Evolutionary conservation across 1,139 yeast genomes (phyloP).

Genomic region (Yamadazyma buinensis): DNA sequence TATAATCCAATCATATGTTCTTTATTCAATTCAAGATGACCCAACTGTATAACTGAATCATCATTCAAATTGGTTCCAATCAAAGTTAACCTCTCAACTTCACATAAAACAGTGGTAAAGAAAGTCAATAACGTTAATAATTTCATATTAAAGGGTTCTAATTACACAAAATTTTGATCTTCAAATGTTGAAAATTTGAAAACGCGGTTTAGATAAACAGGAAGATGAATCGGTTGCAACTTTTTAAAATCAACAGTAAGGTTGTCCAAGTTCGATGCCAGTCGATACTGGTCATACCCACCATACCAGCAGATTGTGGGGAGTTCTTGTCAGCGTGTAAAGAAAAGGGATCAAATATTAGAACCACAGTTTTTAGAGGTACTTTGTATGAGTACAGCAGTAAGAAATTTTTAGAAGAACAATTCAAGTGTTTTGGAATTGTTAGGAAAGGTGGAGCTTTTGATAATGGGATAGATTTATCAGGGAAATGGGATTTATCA

Average conservation of each 20-base stretch:
- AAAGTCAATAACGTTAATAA: neutral
- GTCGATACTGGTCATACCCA: too few relatives aligned
- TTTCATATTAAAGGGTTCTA: too few relatives aligned
- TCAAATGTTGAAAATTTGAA: too few relatives aligned
- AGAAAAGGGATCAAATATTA: conserved; percentile 17
- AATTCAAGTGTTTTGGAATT: conserved; percentile 41
- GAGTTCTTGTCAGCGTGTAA: conserved; percentile 30
- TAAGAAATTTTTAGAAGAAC: conserved; percentile 40
- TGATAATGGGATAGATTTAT: conserved; percentile 71
- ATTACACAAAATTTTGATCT: too few relatives aligned
- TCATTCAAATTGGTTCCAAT: conserved; percentile 2
- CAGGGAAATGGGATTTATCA: conserved; percentile 55
- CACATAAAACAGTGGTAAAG: neutral
- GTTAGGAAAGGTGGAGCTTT: conserved; percentile 58
- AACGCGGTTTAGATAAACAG: too few relatives aligned
- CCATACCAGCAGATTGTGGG: neutral
- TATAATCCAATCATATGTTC: conserved; percentile 20
- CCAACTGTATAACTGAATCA: conserved; percentile 2
- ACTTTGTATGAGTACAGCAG: conserved; percentile 64
- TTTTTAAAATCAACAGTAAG: too few relatives aligned
- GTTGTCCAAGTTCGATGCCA: too few relatives aligned
- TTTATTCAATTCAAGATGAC: conserved; percentile 12
- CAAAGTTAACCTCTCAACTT: conserved; percentile 2
- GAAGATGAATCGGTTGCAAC: too few relatives aligned
- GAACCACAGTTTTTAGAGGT: conserved; percentile 59